These are phyloP conservation scores for Endoconidiophora laricicola DNA, from an alignment of 2,329 filamentous ascomycete genomes.

Conservation along the genomic window DNA sequence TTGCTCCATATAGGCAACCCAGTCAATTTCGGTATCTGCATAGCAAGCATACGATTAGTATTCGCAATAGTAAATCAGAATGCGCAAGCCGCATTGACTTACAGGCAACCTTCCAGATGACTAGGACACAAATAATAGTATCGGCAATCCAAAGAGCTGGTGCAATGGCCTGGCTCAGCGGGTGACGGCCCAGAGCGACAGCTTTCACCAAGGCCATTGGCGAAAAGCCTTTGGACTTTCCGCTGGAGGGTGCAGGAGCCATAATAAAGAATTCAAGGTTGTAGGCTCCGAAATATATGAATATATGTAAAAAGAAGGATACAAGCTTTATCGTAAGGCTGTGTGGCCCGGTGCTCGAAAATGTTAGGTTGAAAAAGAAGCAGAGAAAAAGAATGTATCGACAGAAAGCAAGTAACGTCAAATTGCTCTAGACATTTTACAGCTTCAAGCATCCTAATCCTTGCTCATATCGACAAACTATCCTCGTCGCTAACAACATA, in stretches of 20 bases:
- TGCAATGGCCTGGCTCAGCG: conserved; percentile 33
- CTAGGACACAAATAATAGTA: conserved; percentile 49
- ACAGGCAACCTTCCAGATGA: conserved; percentile 78
- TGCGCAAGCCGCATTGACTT: conserved; percentile 20
- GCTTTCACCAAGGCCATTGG: conserved; percentile 21
- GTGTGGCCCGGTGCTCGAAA: too few species aligned
- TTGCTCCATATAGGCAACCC: conserved; percentile 94
- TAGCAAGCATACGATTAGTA: background rate
- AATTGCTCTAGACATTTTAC: too few species aligned
- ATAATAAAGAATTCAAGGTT: background rate
- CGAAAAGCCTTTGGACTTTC: background rate
- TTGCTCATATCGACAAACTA: too few species aligned
- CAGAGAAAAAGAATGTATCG: too few species aligned
- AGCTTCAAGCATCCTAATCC: too few species aligned
- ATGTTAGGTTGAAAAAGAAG: too few species aligned
- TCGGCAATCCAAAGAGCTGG: conserved; percentile 54
- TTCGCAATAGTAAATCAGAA: background rate
- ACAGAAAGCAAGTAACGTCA: too few species aligned
- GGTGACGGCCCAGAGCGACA: conserved; percentile 31
- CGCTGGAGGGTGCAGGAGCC: background rate
- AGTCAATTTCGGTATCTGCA: conserved; percentile 90
- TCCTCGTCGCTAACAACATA: too few species aligned
- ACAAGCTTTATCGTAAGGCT: too few species aligned
- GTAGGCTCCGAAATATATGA: too few species aligned
- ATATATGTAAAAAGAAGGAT: too few species aligned